phyloP scores from a whole-genome alignment of 2,329 filamentous ascomycete species.

The Fusarium aywerte region DNA sequence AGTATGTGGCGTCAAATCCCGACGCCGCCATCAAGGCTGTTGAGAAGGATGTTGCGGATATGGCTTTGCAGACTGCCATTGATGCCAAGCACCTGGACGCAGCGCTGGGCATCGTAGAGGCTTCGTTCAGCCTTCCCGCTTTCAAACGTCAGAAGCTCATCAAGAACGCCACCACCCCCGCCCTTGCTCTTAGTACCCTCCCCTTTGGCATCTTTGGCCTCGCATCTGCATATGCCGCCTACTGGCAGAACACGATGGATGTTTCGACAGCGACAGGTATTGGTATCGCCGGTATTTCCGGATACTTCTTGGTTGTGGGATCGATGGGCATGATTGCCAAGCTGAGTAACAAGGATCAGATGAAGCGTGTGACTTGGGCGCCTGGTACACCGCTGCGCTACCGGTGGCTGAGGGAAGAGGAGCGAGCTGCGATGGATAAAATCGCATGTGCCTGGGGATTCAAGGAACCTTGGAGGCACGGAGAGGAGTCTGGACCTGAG shows the following conservation, averaged over 20 bases:
- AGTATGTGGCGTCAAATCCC: slow-evolving; percentile 72
- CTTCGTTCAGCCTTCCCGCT: slow-evolving; percentile 73
- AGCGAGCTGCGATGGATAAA: slow-evolving; percentile 85
- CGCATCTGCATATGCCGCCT: slow-evolving; percentile 62
- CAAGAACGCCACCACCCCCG: slow-evolving; percentile 70
- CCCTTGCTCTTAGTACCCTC: slow-evolving; percentile 65
- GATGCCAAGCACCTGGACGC: slow-evolving; percentile 80
- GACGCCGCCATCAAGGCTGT: slow-evolving; percentile 77
- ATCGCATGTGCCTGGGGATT: slow-evolving; percentile 94
- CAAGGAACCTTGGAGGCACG: slow-evolving; percentile 79
- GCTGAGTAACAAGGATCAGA: slow-evolving; percentile 91
- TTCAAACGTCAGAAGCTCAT: slow-evolving; percentile 75
- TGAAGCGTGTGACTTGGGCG: slow-evolving; percentile 92
- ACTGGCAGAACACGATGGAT: slow-evolving; percentile 77
- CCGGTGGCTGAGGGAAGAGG: slow-evolving; percentile 89
- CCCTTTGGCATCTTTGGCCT: slow-evolving; percentile 77
- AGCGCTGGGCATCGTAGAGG: slow-evolving; percentile 79
- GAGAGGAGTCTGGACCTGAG: slow-evolving; percentile 90
- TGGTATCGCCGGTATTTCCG: slow-evolving; percentile 81
- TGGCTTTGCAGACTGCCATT: slow-evolving; percentile 83
- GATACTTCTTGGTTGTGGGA: slow-evolving; percentile 83
- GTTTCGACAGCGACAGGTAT: slow-evolving; percentile 77
- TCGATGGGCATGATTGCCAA: slow-evolving; percentile 86
- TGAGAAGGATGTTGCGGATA: slow-evolving; percentile 73
- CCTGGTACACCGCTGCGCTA: slow-evolving; percentile 82